phyloP scores from a whole-genome alignment of 768 basidiomycete species.

The Leucogyrophana mollusca region DNA sequence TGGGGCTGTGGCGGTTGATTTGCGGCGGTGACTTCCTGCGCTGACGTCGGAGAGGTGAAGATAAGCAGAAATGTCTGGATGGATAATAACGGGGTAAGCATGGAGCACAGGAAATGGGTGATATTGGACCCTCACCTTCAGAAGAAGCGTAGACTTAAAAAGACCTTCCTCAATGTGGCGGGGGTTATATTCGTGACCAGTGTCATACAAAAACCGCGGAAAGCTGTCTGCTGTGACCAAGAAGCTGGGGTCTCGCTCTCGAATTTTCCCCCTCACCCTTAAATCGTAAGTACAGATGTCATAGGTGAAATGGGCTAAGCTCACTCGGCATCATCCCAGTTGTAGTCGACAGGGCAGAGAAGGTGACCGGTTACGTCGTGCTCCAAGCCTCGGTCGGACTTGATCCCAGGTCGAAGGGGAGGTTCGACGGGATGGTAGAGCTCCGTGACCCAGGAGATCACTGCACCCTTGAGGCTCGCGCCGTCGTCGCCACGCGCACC shows the following conservation, averaged over 20 bases:
- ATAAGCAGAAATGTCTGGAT: constrained; percentile 10
- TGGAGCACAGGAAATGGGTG: background rate
- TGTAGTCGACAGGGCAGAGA: constrained; percentile 12
- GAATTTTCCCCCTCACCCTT: background rate
- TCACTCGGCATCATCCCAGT: constrained; percentile 11
- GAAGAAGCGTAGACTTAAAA: constrained; percentile 8
- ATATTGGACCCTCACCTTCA: constrained; percentile 18
- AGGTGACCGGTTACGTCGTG: constrained; percentile 9
- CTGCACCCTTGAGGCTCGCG: background rate
- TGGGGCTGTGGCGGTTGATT: no score
- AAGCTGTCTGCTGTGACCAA: background rate
- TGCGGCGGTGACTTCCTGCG: background rate
- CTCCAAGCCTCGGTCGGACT: constrained; percentile 2
- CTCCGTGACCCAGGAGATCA: constrained; percentile 10
- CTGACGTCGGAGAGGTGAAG: constrained; percentile 13
- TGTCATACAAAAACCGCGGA: constrained; percentile 7
- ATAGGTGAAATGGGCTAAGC: background rate
- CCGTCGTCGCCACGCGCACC: constrained; percentile 12
- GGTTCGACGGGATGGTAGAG: background rate
- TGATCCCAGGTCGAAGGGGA: background rate
- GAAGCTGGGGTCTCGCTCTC: background rate
- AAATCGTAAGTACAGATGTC: background rate
- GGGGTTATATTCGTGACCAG: constrained; percentile 2
- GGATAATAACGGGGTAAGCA: background rate
- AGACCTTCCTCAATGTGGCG: constrained; percentile 11